Base-by-base conservation (phyloP, 345 rosid genomes). In the Ceriops zippeliana region DNA sequence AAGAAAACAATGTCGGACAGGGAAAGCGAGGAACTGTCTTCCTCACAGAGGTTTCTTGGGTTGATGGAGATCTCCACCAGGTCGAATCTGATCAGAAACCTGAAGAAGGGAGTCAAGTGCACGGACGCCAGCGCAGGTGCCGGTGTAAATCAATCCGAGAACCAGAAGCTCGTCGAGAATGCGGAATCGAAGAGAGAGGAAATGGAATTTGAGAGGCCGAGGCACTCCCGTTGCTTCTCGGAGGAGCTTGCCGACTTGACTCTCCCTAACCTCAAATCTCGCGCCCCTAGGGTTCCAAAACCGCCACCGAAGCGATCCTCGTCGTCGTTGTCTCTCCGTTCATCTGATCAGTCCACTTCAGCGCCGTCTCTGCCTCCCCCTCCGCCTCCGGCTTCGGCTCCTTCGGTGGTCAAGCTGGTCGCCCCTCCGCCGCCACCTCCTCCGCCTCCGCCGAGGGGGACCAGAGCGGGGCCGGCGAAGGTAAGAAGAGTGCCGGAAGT, bases 401-500 rank as follows among this genome's bases (percentile, higher is more conserved):
- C 75, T 0, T 66, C 80, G 13, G 30, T 26, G 0, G 35, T 8
- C 5, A 67, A 62, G 59, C 73, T 61, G 42, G 59, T 75, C 0
- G 76, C 83, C 0, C 92, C 91, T 0, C 93, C 96, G 0, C 95
- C 96, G 0, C 95, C 96, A 5, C 98, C 97, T 0, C 99, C 96
- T 0, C 99, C 96, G 0, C 92, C 87, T 0, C 89, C 86, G 42
- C 84, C 82, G 27, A 86, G 70, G 83, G 86, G 83, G 19, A 66
- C 21, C 28, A 79, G 56, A 73, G 60, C 74, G 0, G 83, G 80
- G 8, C 69, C 83, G 42, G 90, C 86, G 63, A 95, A 89, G 73
- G 99, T 95, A 28, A 83, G 89, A 78, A 85, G 98, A 62, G 83
- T 90, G 27, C 98, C 99, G 32, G 99, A 95, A 76, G 99, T 95